phyloP scores from a whole-genome alignment of 2,329 filamentous ascomycete species.

The Celoporthe dispersa region DNA sequence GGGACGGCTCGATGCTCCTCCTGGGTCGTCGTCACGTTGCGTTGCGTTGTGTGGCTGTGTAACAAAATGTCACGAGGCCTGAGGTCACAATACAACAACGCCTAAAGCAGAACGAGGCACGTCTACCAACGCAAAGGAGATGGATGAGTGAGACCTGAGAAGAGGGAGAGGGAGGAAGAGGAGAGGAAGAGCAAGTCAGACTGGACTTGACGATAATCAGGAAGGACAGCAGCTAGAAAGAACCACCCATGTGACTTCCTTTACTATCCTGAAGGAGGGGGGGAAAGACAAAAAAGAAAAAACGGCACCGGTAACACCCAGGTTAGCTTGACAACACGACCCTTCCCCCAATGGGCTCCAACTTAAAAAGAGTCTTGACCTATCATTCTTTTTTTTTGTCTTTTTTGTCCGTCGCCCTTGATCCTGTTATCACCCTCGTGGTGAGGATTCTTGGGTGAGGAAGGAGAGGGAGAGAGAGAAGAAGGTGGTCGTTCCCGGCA shows the following conservation, averaged over 20 bases:
- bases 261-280: background rate
- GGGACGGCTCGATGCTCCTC: background rate
- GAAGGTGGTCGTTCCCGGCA: slow-evolving; percentile 16
- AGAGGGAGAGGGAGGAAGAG: background rate
- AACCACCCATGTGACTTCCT: background rate
- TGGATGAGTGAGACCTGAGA: background rate
- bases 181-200: background rate
- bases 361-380: background rate
- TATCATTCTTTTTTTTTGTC: background rate
- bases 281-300: background rate
- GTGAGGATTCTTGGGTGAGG: slow-evolving; percentile 1
- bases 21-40: background rate
- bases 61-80: slow-evolving; percentile 18
- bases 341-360: background rate
- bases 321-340: background rate
- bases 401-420: background rate
- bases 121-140: background rate
- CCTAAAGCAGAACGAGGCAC: background rate
- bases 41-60: slow-evolving; percentile 13
- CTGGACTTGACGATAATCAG: background rate
- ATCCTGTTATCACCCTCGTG: background rate
- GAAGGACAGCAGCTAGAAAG: background rate
- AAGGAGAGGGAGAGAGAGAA: background rate
- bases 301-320: background rate
- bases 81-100: background rate